Percentiles rank a stretch among this genome's conserved stretches.
Conservation (phyloP, 768 basidiomycete species). For the Xerocomellus chrysenteron region DNA sequence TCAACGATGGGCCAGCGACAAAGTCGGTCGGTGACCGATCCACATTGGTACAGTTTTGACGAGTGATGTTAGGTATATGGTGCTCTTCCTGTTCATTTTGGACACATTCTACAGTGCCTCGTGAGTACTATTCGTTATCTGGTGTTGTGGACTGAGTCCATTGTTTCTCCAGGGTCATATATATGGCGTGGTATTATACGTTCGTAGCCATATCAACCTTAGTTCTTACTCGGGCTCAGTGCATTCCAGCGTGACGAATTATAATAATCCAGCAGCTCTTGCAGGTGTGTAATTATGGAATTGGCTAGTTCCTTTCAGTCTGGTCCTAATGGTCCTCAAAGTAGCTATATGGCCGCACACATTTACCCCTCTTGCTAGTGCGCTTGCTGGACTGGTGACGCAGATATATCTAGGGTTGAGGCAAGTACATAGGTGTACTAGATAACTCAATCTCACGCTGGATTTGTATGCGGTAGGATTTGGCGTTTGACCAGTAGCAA, state of each 20-base stretch:
- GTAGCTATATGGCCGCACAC: constrained; percentile 42
- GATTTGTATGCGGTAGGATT: no score
- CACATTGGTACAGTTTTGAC: no score
- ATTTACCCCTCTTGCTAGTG: constrained; percentile 48
- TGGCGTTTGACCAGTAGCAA: constrained; percentile 1
- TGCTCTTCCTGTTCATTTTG: no score
- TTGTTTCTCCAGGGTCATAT: background rate
- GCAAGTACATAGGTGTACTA: constrained; percentile 20
- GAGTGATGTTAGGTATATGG: no score
- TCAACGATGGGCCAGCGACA: no score
- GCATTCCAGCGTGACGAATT: constrained; percentile 10
- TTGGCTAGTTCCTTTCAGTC: background rate
- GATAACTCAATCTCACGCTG: no score
- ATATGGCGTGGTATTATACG: constrained; percentile 22
- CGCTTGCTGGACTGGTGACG: constrained; percentile 47
- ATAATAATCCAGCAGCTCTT: constrained; percentile 10
- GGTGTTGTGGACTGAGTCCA: no score
- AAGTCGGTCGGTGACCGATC: no score
- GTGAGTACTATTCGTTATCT: constrained; percentile 4
- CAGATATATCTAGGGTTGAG: constrained; percentile 49
- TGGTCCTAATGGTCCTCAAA: constrained; percentile 11
- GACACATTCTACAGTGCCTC: background rate
- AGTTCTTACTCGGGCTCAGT: background rate
- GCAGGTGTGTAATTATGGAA: background rate
- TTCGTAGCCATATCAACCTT: background rate